These are phyloP conservation scores for Trichoderma hamatum DNA, from an alignment of 2,329 filamentous ascomycete genomes.

Conservation along the genomic window DNA sequence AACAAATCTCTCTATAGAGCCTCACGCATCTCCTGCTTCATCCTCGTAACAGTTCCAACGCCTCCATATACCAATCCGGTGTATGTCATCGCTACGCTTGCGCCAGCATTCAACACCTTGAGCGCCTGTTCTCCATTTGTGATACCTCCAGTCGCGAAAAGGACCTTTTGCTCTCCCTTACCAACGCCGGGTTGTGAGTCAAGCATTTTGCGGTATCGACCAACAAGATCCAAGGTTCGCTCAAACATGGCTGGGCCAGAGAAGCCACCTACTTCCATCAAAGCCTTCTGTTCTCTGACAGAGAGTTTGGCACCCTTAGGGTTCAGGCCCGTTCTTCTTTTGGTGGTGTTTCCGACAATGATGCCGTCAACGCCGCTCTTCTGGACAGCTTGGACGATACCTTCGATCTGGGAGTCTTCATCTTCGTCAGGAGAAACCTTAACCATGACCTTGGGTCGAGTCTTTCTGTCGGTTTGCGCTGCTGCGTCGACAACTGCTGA, in stretches of 20 bases:
- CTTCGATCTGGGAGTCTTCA: constrained; percentile 77
- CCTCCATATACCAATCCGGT: constrained; percentile 72
- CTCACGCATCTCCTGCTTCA: constrained; percentile 64
- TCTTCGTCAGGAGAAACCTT: constrained; percentile 98
- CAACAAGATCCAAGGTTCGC: constrained; percentile 76
- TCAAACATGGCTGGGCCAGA: constrained; percentile 89
- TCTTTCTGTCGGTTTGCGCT: constrained; percentile 66
- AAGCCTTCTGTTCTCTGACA: constrained; percentile 64
- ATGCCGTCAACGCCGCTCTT: constrained; percentile 87
- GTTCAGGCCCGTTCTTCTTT: constrained; percentile 71
- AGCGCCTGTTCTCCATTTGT: constrained; percentile 84
- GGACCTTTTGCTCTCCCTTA: constrained; percentile 65
- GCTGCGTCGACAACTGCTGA: constrained; percentile 82
- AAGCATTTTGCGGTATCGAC: constrained; percentile 72
- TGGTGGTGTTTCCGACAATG: constrained; percentile 97
- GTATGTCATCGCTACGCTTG: constrained; percentile 89
- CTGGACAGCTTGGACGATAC: constrained; percentile 85
- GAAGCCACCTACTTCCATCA: constrained; percentile 83
- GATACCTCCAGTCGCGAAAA: constrained; percentile 94
- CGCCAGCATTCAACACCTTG: constrained; percentile 82
- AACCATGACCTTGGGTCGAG: constrained; percentile 79
- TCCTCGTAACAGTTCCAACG: constrained; percentile 64
- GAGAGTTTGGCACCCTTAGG: constrained; percentile 68
- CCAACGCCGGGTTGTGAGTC: constrained; percentile 50
- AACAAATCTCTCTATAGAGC: constrained; percentile 36